A percentile compares a stretch with the other conserved stretches of the same genome.
phyloP scores from a whole-genome alignment of 331 rosid genomes.

The Arachis monticola region DNA sequence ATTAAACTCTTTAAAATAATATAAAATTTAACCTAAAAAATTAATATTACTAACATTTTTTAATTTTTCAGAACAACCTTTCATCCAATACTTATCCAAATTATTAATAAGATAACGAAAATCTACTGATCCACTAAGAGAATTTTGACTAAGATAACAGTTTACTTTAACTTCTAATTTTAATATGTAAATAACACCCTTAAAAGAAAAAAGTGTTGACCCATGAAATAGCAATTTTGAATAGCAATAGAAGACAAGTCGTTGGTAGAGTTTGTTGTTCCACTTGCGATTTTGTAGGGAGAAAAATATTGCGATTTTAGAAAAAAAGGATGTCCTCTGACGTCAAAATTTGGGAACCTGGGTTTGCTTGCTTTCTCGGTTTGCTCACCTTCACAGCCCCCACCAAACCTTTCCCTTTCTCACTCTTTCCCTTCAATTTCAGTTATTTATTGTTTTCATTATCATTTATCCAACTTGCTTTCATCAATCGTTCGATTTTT shows the following conservation, averaged over 20 bases:
- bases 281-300: not conserved
- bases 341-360: not conserved
- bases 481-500: not conserved
- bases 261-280: not conserved
- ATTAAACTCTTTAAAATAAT: too few species aligned
- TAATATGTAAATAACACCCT: too few species aligned
- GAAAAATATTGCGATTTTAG: not conserved
- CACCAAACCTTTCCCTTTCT: not conserved
- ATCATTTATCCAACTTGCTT: not conserved
- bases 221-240: too few species aligned
- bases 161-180: too few species aligned
- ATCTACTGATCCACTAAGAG: too few species aligned
- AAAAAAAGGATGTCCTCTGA: not conserved
- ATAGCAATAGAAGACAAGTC: not conserved
- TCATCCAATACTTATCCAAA: too few species aligned
- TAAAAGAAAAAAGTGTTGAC: too few species aligned
- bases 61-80: too few species aligned
- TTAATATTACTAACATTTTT: too few species aligned
- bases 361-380: not conserved
- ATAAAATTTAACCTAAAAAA: too few species aligned
- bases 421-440: not conserved
- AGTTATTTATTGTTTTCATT: not conserved
- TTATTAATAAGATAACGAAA: too few species aligned
- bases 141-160: too few species aligned
- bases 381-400: not conserved